These are phyloP conservation scores for Naganishia vishniacii DNA, from an alignment of 768 basidiomycete genomes.

Conservation along the genomic window DNA sequence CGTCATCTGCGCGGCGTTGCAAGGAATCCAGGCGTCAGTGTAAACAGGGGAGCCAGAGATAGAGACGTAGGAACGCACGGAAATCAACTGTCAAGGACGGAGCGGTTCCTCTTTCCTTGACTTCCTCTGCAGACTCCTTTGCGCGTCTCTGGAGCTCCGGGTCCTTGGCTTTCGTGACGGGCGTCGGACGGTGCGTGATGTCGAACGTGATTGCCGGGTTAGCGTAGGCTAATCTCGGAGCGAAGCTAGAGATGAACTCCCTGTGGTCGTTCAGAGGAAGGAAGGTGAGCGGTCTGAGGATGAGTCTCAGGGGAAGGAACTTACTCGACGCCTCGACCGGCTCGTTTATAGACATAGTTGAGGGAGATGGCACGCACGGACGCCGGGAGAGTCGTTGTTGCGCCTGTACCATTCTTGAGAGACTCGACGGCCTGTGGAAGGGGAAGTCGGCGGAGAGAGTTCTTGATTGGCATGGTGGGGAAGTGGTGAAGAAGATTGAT, in stretches of 20 bases:
- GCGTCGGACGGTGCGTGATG: not conserved
- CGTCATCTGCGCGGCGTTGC: slow-evolving; percentile 10
- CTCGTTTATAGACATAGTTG: slow-evolving; percentile 11
- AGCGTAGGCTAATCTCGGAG: slow-evolving; percentile 24
- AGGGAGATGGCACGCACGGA: slow-evolving; percentile 4
- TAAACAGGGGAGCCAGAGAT: no score
- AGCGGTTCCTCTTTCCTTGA: not conserved
- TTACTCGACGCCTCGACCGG: slow-evolving; percentile 11
- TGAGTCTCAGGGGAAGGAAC: not conserved
- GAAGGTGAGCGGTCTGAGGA: no score
- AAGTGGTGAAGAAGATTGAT: not conserved
- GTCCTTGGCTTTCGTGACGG: slow-evolving; percentile 27
- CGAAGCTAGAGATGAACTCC: slow-evolving; percentile 19
- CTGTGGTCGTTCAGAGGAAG: not conserved
- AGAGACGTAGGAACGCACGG: no score
- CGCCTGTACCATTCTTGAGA: slow-evolving; percentile 15
- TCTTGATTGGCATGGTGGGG: slow-evolving; percentile 4
- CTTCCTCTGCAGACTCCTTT: slow-evolving; percentile 4
- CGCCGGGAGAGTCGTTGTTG: not conserved
- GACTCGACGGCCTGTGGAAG: slow-evolving; percentile 20
- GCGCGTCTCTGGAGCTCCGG: slow-evolving; percentile 20
- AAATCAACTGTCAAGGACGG: slow-evolving; percentile 11
- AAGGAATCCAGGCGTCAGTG: no score
- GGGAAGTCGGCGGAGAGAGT: slow-evolving; percentile 16
- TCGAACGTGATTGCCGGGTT: slow-evolving; percentile 20